Base-by-base conservation (phyloP, 2,329 filamentous ascomycete species). In the Beauveria sp. region DNA sequence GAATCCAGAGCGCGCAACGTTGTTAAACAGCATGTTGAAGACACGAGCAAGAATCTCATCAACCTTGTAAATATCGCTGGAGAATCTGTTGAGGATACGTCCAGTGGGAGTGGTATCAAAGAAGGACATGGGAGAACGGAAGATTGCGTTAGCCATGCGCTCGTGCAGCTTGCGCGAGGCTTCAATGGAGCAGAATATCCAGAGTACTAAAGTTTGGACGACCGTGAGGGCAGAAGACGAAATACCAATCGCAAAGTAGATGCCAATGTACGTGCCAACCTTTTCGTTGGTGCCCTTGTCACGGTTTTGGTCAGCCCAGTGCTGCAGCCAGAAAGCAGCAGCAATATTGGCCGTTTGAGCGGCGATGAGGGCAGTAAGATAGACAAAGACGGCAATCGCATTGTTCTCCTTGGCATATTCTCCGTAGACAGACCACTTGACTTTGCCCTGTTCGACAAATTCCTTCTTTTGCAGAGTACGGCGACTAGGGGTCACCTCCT, bases 141-240 rank as follows among this genome's bases (percentile, higher is more conserved):
- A 99, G 68, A 97, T 97, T 20, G 94, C 92, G 69, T 89, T 94
- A 48, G 93, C 93, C 94, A 99, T 97, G 65, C 91, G 84, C 76
- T 97, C 94, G 72, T 99, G 94, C 61, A 99, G 82, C 77, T 97
- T 99, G 64, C 94, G 86, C 22, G 93, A 97, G 55, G 94, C 94
- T 86, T 99, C 94, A 64, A 99, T 99, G 5, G 94, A 97, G 77
- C 96, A 99, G 78, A 99, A 97, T 66, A 99, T 97, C 94, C 94
- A 99, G 30, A 99, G 80, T 65, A 99, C 92, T 67, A 99, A 78
- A 6, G 93, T 97, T 75, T 97, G 94, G 34, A 96, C 71, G 47
- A 97, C 91, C 3, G 96, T 93, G 65, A 99, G 80, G 48, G 84
- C 81, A 46, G 94, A 89, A 28, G 90, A 88, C 37, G 93, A 93